Base-by-base conservation (phyloP, 2,329 filamentous ascomycete species). In the Aspergillus terreus region DNA sequence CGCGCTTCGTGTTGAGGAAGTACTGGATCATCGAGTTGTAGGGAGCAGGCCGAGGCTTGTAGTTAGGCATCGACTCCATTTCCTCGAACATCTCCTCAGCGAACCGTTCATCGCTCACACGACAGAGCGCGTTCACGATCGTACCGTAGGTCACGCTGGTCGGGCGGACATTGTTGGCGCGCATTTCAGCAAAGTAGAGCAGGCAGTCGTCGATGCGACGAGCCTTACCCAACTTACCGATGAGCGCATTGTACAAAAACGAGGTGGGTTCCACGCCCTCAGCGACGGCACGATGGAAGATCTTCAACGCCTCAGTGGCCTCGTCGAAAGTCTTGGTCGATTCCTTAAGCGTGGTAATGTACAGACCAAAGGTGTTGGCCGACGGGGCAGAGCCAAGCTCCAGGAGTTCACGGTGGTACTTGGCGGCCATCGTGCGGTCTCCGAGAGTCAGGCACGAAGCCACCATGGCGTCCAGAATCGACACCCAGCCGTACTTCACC, bases 1-100 rank as follows among this genome's bases (percentile, higher is more conserved):
- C 92, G 48, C 91, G 90, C 82, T 97, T 97, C 50, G 92, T 97
- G 51, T 90, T 95, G 61, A 97, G 79, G 82, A 97, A 99, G 77
- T 96, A 97, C 70, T 99, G 94, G 84, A 99, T 99, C 85, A 99
- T 88, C 73, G 90, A 95, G 79, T 99, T 96, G 80, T 99, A 99
- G 1, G 94, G 94, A 21, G 94, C 94, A 23, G 94, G 92, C 9
- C 94, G 87, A 38, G 94, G 90, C 79, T 96, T 97, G 82, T 99
- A 99, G 78, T 99, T 99, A 51, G 91, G 87, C 87, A 95, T 96
- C 44, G 87, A 84, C 77, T 99, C 94, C 94, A 99, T 99, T 77
- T 99, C 94, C 67, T 97, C 91, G 67, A 99, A 99, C 63, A 97
- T 84, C 73, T 97, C 91, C 67, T 96, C 94, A 25, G 94, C 94